Conservation (phyloP, 2,329 filamentous ascomycete genomes). For the Neofusicoccum kwambonambiense region DNA sequence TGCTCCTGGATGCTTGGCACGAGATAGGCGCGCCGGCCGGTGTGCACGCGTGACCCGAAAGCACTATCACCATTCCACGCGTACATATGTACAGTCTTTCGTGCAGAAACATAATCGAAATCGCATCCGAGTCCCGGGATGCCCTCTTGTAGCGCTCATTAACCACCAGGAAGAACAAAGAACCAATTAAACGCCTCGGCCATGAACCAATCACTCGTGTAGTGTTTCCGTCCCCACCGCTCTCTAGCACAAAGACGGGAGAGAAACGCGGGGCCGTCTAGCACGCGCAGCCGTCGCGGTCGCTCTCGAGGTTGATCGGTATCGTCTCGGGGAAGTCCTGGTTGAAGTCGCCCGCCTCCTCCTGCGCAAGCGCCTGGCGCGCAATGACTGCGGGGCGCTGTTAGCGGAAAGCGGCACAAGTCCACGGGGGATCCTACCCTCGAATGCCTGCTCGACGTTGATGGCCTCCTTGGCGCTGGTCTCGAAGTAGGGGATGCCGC, state of each 20-base stretch:
- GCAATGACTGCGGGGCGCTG: conserved; percentile 75
- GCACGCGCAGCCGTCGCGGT: conserved; percentile 90
- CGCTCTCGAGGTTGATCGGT: conserved; percentile 94
- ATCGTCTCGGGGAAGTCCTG: conserved; percentile 97
- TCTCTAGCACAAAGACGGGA: not conserved
- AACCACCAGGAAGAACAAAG: conserved; percentile 3
- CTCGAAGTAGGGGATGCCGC: conserved; percentile 97
- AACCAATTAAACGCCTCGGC: conserved; percentile 17
- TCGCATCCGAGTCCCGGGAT: conserved; percentile 10
- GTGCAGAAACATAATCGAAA: conserved; percentile 1
- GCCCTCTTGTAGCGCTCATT: conserved; percentile 11
- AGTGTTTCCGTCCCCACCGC: conserved; percentile 19
- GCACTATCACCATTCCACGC: conserved; percentile 5
- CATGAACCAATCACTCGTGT: conserved; percentile 24
- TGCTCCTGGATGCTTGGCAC: conserved; percentile 14
- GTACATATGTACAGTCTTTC: conserved; percentile 15
- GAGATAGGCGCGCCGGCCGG: not conserved
- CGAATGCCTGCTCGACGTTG: conserved; percentile 89
- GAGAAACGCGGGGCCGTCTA: conserved; percentile 45
- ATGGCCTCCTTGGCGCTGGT: conserved; percentile 98
- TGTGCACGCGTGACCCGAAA: not conserved
- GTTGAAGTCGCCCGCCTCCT: conserved; percentile 96
- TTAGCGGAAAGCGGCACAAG: conserved; percentile 18
- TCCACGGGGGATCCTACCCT: conserved; percentile 44
- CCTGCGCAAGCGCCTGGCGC: conserved; percentile 89